These are phyloP conservation scores for Malus hybrid DNA, from an alignment of 331 rosid genomes.

Conservation along the genomic window DNA sequence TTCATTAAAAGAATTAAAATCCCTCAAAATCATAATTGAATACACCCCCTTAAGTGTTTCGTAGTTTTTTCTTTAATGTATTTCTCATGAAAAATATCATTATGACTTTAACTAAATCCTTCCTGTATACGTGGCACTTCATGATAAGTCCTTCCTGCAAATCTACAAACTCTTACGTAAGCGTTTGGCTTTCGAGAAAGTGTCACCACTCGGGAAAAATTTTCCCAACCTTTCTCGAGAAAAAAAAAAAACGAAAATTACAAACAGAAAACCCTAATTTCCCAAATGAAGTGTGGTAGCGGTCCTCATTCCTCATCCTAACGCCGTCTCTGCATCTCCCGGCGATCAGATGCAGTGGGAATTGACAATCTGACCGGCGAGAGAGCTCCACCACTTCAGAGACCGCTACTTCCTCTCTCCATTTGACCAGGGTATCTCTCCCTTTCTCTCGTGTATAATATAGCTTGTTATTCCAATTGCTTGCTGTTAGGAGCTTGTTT, in stretches of 20 bases:
- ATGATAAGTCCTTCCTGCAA: not conserved
- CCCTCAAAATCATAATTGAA: too few species aligned
- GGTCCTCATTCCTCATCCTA: conserved; percentile 10
- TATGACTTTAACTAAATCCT: too few species aligned
- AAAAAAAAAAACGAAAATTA: conserved; percentile 15
- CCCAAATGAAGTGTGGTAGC: conserved; percentile 8
- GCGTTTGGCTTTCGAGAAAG: conserved; percentile 50
- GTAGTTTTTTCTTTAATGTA: too few species aligned
- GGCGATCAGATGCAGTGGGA: conserved; percentile 3
- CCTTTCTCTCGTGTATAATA: not conserved
- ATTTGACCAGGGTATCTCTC: conserved; percentile 8
- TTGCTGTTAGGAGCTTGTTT: not conserved
- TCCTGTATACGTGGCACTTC: not conserved
- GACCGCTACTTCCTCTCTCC: not conserved
- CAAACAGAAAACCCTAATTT: conserved; percentile 24
- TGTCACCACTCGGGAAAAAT: conserved; percentile 6
- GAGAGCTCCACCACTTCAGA: not conserved
- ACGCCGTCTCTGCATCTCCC: conserved; percentile 10
- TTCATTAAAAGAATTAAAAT: too few species aligned
- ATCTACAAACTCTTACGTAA: conserved; percentile 4
- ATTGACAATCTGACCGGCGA: conserved; percentile 21
- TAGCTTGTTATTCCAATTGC: not conserved
- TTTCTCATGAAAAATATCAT: too few species aligned
- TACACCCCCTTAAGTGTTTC: too few species aligned
- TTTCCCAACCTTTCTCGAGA: conserved; percentile 33